A percentile compares a stretch with the other conserved stretches of the same genome.
These are phyloP conservation scores for Scalesia atractyloides DNA, from an alignment of 129 eudicot genomes.

Conservation along the genomic window DNA sequence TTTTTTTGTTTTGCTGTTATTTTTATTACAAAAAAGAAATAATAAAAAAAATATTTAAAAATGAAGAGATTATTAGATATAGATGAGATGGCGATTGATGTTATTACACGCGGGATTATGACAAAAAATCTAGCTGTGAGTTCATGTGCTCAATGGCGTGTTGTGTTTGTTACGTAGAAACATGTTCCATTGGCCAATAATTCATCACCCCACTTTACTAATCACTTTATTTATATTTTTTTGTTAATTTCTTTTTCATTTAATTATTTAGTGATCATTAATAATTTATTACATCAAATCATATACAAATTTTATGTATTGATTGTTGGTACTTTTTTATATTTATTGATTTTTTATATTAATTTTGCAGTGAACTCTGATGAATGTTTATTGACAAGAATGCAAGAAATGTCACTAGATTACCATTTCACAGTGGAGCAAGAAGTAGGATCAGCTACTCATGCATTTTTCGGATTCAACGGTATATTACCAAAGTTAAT, in stretches of 20 bases:
- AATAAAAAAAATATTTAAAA: neutral
- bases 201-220: constrained; percentile 17
- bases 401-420: constrained; percentile 99
- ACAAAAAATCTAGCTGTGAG: constrained; percentile 36
- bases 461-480: constrained; percentile 97
- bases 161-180: constrained; percentile 38
- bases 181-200: constrained; percentile 29
- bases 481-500: constrained; percentile 37
- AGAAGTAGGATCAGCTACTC: constrained; percentile 99
- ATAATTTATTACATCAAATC: neutral
- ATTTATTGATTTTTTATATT: neutral
- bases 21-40: neutral
- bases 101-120: constrained; percentile 14
- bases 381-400: constrained; percentile 94
- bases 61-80: neutral
- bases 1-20: neutral
- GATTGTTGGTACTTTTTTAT: neutral
- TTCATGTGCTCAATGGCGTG: constrained; percentile 42
- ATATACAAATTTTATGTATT: neutral
- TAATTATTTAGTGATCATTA: neutral
- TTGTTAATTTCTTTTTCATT: neutral
- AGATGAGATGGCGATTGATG: constrained; percentile 16
- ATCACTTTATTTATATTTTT: constrained; percentile 11
- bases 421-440: constrained; percentile 97
- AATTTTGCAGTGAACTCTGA: constrained; percentile 76